Evolutionary conservation across 225 moss, liverwort and hornwort species (phyloP).

Genomic region (Anthoceros angustus): DNA sequence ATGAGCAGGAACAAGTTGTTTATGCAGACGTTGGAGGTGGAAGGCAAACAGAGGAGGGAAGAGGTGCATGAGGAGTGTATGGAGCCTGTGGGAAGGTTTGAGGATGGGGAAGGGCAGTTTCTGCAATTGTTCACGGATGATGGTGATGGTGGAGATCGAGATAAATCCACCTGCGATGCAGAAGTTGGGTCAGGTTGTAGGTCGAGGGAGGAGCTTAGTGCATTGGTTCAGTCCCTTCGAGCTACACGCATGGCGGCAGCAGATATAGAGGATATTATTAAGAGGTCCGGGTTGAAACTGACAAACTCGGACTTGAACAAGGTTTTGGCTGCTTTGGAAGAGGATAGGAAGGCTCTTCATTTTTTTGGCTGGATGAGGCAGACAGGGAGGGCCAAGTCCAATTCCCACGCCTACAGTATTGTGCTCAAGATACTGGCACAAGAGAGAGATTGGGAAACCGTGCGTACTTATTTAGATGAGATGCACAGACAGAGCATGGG

Average conservation of each 20-base stretch:
- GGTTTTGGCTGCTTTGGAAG: conserved; percentile 28
- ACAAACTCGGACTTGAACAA: conserved; percentile 24
- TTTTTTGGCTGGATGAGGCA: conserved; percentile 43
- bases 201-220: neutral
- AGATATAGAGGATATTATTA: conserved; percentile 11
- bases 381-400: conserved; percentile 29
- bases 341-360: conserved; percentile 28
- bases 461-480: conserved; percentile 22
- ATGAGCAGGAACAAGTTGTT: neutral
- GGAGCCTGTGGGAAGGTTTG: neutral
- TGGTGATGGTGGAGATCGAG: neutral
- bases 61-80: neutral
- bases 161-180: neutral
- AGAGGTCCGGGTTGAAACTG: conserved; percentile 18
- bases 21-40: neutral
- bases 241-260: conserved; percentile 1
- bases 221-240: conserved; percentile 19
- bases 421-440: conserved; percentile 29
- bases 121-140: neutral
- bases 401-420: conserved; percentile 37
- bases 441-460: conserved; percentile 33
- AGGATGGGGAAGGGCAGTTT: neutral
- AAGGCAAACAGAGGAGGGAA: neutral
- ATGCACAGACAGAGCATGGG: conserved; percentile 13
- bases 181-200: neutral